Percentiles rank a stretch among this genome's conserved stretches.
Conservation (phyloP, 805 yeast genomes). For the Metschnikowia gruessii region DNA sequence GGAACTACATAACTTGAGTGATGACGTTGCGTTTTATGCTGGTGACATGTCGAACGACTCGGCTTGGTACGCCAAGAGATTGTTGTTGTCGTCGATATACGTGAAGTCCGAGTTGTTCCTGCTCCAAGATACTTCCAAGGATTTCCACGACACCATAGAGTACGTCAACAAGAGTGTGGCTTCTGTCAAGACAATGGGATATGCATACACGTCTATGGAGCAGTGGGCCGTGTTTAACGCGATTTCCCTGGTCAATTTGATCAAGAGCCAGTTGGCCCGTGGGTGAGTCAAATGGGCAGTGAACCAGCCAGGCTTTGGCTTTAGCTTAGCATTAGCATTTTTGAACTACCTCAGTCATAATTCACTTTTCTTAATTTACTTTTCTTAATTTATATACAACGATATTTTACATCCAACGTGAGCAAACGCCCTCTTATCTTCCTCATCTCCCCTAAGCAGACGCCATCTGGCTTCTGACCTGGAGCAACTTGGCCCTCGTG, state of each 20-base stretch:
- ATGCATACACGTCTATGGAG: slow-evolving; percentile 59
- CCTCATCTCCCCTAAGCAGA: neutral
- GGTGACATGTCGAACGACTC: slow-evolving; percentile 79
- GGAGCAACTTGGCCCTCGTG: slow-evolving; percentile 54
- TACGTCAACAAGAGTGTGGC: slow-evolving; percentile 62
- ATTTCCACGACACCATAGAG: slow-evolving; percentile 53
- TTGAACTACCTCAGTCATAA: too few species aligned
- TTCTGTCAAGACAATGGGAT: slow-evolving; percentile 53
- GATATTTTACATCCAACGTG: neutral
- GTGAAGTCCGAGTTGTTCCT: slow-evolving; percentile 75
- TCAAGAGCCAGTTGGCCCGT: slow-evolving; percentile 66
- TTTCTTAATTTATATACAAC: neutral
- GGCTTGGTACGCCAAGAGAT: slow-evolving; percentile 90
- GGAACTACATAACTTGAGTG: slow-evolving; percentile 73
- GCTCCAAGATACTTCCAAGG: slow-evolving; percentile 66
- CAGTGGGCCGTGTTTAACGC: slow-evolving; percentile 77
- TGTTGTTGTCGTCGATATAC: slow-evolving; percentile 65
- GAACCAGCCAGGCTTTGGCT: too few species aligned
- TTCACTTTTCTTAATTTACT: too few species aligned
- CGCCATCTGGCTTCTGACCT: slow-evolving; percentile 38
- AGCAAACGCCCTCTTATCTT: neutral
- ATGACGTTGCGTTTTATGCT: slow-evolving; percentile 77
- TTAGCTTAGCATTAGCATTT: too few species aligned
- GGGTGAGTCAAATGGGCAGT: slow-evolving; percentile 42
- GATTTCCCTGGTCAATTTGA: slow-evolving; percentile 60